Evolutionary conservation across 768 basidiomycete genomes (phyloP), one percentile per base, ranked within the genome.

Genomic region (Boletus reticuloceps): DNA sequence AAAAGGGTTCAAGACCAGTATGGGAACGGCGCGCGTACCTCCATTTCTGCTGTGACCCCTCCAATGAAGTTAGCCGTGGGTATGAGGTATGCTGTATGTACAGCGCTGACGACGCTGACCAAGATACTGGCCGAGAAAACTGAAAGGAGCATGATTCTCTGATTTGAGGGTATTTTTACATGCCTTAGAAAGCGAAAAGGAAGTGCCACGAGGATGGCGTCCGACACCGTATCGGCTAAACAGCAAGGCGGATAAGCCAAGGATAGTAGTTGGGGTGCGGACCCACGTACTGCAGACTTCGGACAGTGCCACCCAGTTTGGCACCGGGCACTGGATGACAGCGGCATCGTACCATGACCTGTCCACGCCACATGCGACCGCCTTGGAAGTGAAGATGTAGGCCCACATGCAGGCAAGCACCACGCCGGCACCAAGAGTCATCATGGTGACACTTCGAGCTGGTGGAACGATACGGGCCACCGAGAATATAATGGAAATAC

Each of bases 51-150:
- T 0, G 76, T 67, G 17, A 50, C n/a, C 0, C 52, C 62, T 27
- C 39, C 51, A 20, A 47, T 37, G 19, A 57, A 61, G 10, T 45
- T 8, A 9, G 43, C 22, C 1, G 45, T 59, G 20, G 76, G 64
- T 49, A 83, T 75, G 58, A 75, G 73, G 29, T 69, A 70, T 5
- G 50, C 63, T 0, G 77, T 77, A 45, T 82, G 81, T 3, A 81
- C 75, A 13, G 70, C 63, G 49, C 71, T 74, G 47, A 74, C 74
- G 37, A 77, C 60, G 9, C 76, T 82, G 7, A 80, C 82, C 48
- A 77, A 65, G 53, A 82, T 75, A 48, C 80, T 80, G 11, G 82
- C 75, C 11, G 82, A 82, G 64, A 84, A 82, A 47, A 82, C 79
- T 0, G 61, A 57, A 13, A 69, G 49, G 50, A 81, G 62, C 56